Percentiles rank a stretch among this genome's conserved stretches.
Evolutionary conservation across 2,329 filamentous ascomycete genomes (phyloP).

Genomic region (Talaromyces sp.): DNA sequence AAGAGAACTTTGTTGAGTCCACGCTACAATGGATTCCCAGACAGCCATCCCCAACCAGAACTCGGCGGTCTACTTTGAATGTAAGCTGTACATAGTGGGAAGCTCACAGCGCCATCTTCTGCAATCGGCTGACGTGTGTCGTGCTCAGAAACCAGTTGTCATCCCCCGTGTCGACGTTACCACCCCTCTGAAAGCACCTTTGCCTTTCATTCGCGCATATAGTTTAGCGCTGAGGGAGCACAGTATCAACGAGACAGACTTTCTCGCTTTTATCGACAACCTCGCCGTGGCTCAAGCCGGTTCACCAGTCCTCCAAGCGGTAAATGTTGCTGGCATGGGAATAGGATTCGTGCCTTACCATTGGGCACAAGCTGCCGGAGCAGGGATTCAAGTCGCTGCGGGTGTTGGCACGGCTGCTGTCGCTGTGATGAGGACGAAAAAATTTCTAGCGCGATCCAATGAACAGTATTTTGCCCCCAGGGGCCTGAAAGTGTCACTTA

Average conservation of each 20-base stretch:
- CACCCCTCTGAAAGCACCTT: slow-evolving; percentile 3
- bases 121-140: not conserved
- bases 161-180: slow-evolving; percentile 10
- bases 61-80: not conserved
- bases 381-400: slow-evolving; percentile 1
- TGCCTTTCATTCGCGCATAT: slow-evolving; percentile 12
- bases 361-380: slow-evolving; percentile 7
- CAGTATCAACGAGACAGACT: slow-evolving; percentile 7
- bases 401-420: slow-evolving; percentile 3
- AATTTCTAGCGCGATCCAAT: slow-evolving; percentile 1
- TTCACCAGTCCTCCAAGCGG: slow-evolving; percentile 7
- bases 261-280: slow-evolving; percentile 14
- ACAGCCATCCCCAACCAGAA: not conserved
- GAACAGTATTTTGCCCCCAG: slow-evolving; percentile 2
- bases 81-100: not conserved
- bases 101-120: not conserved
- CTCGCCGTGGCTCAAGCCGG: slow-evolving; percentile 9
- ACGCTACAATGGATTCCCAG: slow-evolving; percentile 8
- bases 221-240: slow-evolving; percentile 5
- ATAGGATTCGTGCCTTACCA: slow-evolving; percentile 11
- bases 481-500: slow-evolving; percentile 1
- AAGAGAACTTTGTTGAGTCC: slow-evolving; percentile 1
- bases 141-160: slow-evolving; percentile 6
- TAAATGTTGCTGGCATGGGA: slow-evolving; percentile 5
- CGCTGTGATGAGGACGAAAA: not conserved